Evolutionary conservation across 352 stramenopile species (phyloP).

Genomic region (Phytophthora hybrid): DNA sequence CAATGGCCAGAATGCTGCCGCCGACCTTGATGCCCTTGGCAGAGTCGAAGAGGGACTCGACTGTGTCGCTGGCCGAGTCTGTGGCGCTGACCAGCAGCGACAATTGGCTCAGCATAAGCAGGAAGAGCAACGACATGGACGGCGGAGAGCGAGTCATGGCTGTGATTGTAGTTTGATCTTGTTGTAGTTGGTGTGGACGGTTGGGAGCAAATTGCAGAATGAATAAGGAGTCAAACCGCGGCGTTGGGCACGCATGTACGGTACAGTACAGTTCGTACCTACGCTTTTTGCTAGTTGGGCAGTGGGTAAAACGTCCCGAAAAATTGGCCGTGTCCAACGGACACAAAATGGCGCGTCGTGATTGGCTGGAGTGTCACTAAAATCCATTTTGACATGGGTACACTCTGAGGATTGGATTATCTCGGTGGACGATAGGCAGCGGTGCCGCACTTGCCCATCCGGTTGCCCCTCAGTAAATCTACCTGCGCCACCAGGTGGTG

Average conservation of each 20-base stretch:
- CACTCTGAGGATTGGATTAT: slow-evolving; percentile 13
- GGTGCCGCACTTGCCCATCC: slow-evolving; percentile 22
- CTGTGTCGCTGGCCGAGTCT: slow-evolving; percentile 44
- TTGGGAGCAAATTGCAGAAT: slow-evolving; percentile 41
- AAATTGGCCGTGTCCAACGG: slow-evolving; percentile 9
- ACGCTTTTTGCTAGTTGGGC: slow-evolving; percentile 27
- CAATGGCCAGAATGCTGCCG: slow-evolving; percentile 47
- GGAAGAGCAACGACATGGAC: slow-evolving; percentile 35
- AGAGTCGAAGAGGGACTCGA: slow-evolving; percentile 58
- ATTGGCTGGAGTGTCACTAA: background rate
- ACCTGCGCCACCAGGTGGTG: slow-evolving; percentile 21
- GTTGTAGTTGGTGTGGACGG: slow-evolving; percentile 12
- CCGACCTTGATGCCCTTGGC: slow-evolving; percentile 44
- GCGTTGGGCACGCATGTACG: background rate
- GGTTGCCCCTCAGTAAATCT: slow-evolving; percentile 23
- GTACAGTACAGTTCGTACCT: background rate
- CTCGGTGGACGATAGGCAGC: background rate
- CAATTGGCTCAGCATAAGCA: slow-evolving; percentile 34
- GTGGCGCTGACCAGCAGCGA: slow-evolving; percentile 17
- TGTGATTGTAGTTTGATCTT: background rate
- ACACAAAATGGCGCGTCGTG: background rate
- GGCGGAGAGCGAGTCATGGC: slow-evolving; percentile 26
- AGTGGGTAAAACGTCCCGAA: background rate
- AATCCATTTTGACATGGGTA: slow-evolving; percentile 18
- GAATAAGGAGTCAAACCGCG: slow-evolving; percentile 1